phyloP scores from a whole-genome alignment of 139 green algal genomes.

The Volvox reticuliferus region DNA sequence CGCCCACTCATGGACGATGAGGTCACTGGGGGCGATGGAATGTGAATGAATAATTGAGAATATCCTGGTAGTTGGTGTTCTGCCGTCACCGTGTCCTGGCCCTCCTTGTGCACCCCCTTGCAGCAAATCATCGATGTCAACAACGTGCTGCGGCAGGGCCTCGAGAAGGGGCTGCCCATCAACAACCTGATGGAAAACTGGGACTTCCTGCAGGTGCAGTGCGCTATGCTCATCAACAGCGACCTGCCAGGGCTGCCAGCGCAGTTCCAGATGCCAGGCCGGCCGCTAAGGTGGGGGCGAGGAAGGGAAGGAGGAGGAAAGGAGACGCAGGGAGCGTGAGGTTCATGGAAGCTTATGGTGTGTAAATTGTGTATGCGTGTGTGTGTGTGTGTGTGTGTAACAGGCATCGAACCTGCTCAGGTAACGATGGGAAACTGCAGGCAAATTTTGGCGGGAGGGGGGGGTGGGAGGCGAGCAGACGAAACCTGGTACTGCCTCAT shows the following conservation, averaged over 20 bases:
- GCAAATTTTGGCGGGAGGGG: neutral
- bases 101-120: neutral
- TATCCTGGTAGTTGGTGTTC: too few relatives aligned
- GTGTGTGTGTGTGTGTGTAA: neutral
- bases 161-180: slow-evolving; percentile 86
- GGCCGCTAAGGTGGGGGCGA: slow-evolving; percentile 78
- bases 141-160: slow-evolving; percentile 81
- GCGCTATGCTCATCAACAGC: slow-evolving; percentile 94
- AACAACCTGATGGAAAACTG: slow-evolving; percentile 94
- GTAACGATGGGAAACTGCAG: too few relatives aligned
- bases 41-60: too few relatives aligned
- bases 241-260: slow-evolving; percentile 92
- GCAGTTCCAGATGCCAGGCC: slow-evolving; percentile 78
- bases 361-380: too few relatives aligned
- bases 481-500: too few relatives aligned
- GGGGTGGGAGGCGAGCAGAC: neutral
- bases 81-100: neutral
- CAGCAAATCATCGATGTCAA: slow-evolving; percentile 93
- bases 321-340: neutral
- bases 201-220: slow-evolving; percentile 95
- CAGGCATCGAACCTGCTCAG: too few relatives aligned
- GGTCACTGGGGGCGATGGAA: too few relatives aligned
- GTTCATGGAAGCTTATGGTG: neutral
- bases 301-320: neutral
- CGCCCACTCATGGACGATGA: too few relatives aligned